Percentiles rank a stretch among this genome's conserved stretches.
These are phyloP conservation scores for Kodamaea restingae DNA, from an alignment of 805 yeast species.

Conservation along the genomic window DNA sequence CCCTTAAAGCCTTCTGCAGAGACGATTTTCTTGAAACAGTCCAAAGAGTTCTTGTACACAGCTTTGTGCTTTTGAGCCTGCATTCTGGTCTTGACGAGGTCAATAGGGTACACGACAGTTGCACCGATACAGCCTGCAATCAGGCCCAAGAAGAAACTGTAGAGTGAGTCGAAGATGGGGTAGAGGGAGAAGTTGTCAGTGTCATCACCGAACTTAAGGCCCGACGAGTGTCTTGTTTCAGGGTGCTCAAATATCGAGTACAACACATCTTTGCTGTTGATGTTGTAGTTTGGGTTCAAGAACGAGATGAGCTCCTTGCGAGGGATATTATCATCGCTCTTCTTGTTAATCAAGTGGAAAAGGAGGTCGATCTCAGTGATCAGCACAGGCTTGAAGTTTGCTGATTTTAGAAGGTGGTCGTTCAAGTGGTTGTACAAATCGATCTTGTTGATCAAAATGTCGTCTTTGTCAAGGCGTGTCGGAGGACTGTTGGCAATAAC, in stretches of 20 bases:
- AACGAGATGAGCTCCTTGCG: constrained; percentile 40
- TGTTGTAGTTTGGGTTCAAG: constrained; percentile 55
- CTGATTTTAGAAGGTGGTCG: constrained; percentile 40
- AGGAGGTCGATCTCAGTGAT: constrained; percentile 38
- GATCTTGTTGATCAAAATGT: constrained; percentile 37
- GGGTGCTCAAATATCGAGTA: constrained; percentile 40
- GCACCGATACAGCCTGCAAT: constrained; percentile 98
- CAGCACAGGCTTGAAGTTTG: constrained; percentile 41
- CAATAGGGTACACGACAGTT: constrained; percentile 96
- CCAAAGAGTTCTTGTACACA: constrained; percentile 73
- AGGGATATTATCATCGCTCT: constrained; percentile 34
- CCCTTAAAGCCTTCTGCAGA: constrained; percentile 78
- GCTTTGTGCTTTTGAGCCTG: constrained; percentile 83
- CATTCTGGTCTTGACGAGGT: constrained; percentile 93
- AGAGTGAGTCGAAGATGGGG: constrained; percentile 64
- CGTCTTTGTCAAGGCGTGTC: constrained; percentile 36
- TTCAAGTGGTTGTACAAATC: constrained; percentile 41
- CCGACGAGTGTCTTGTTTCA: constrained; percentile 30
- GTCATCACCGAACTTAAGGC: constrained; percentile 12
- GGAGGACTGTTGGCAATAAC: constrained; percentile 46
- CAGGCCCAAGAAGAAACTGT: constrained; percentile 87
- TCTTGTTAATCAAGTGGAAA: constrained; percentile 36
- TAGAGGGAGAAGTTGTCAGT: constrained; percentile 41
- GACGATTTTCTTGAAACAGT: constrained; percentile 78
- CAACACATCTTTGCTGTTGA: constrained; percentile 30